Base-by-base conservation (phyloP, 2,329 filamentous ascomycete genomes). In the Aspergillus ochraceus region DNA sequence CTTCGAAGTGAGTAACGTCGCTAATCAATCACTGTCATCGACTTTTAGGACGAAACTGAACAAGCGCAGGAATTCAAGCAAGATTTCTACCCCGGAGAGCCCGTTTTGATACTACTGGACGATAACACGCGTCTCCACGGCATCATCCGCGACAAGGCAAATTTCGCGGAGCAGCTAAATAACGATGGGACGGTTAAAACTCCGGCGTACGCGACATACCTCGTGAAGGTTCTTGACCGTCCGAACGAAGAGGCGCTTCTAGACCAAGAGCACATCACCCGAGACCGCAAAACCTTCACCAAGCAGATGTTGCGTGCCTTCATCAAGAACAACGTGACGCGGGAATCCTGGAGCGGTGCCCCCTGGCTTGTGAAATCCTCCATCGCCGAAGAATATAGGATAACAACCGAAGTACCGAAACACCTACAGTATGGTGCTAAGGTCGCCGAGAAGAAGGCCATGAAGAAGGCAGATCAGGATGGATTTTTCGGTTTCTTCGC, bases 291-390 rank as follows among this genome's bases (percentile, higher is more conserved):
- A 69, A 85, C 91, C 51, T 99, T 98, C 73, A 97, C 94, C 29
- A 98, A 99, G 77, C 88, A 93, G 52, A 93, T 97, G 74, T 82
- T 99, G 46, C 88, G 94, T 36, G 92, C 92, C 6, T 99, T 97
- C 66, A 91, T 99, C 64, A 97, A 97, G 74, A 93, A 96, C 76
- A 95, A 92, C 0, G 90, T 97, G n/a, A 90, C 88, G 2, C 83
- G 94, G 62, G 95, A 98, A 71, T 86, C 92, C 4, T 98, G 93
- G 92, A 94, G 88, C 61, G 94, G 94, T n/a, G 95, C 95, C 0
- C 94, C 95, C 0, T 99, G 95, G 95, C 80, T 96, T 57, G 94
- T 98, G 19, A 97, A 96, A 77, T 85, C 90, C 39, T 88, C 92
- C 56, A 88, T 96, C 60, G 95, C 95, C 1, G 86, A 87, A 50